Base-by-base conservation (phyloP, 768 basidiomycete species). In the Rhizopogon vinicolor region DNA sequence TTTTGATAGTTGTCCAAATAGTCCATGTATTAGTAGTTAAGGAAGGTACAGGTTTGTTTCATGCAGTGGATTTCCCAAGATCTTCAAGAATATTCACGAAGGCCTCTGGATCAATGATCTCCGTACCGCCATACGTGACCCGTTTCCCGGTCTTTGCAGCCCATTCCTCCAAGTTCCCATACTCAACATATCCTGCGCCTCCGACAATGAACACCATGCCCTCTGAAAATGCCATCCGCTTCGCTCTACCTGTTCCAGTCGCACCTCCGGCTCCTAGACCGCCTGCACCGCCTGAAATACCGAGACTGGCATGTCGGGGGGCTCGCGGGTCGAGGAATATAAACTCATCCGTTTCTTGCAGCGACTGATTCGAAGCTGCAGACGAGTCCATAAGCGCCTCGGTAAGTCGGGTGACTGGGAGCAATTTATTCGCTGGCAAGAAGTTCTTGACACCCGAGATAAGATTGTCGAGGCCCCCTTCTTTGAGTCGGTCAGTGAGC, bases 371-470 rank as follows among this genome's bases (percentile, higher is more conserved):
- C 28, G 92, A 90, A 2, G 93, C 97, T 2, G 89, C 80, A 0
- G 94, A 87, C 0, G 97, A 95, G 67, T 99, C 97, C 95, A 98
- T 98, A 29, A 99, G 78, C 19, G 97, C 96, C 65, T 98, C 97
- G 1, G 91, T 87, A 33, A 99, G 78, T 10, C 97, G 86, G 0
- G 97, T 98, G 44, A 96, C 85, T 10, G 93, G 88, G 48, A 97
- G 81, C 40, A 97, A 82, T 72, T 99, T 96, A 68, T 93, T 92
- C 2, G 92, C 88, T 1, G 97, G 97, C 16, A 99, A 73, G 78
- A 99, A 94, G 73, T 97, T 98, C 70, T 96, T 97, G 63, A 99
- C 97, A 40, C 95, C 96, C 0, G 94, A 95, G 59, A 99, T 91
- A 14, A 99, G 78, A 68, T 96, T 96, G 68, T 98, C 95, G 33